These are phyloP conservation scores for Paracorniculantispora psalliotae DNA, from an alignment of 2,329 filamentous ascomycete species.

Conservation along the genomic window DNA sequence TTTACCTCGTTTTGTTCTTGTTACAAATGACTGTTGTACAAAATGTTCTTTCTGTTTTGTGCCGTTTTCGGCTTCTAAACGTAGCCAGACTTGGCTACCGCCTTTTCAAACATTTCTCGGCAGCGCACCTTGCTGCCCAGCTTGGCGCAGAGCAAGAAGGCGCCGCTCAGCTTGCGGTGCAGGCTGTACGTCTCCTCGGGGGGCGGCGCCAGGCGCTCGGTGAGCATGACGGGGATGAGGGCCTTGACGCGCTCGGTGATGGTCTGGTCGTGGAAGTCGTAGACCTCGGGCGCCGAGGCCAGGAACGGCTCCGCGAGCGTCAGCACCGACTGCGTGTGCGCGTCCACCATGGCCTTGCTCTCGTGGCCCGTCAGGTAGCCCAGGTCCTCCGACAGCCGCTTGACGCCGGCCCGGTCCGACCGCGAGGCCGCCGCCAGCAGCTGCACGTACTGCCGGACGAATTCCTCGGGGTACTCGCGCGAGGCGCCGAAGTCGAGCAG, in stretches of 20 bases:
- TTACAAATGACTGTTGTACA: constrained; percentile 1
- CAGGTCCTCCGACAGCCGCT: constrained; percentile 65
- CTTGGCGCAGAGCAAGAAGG: constrained; percentile 85
- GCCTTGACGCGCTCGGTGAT: constrained; percentile 89
- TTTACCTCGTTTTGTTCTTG: neutral
- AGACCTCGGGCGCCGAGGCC: constrained; percentile 68
- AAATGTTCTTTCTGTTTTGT: neutral
- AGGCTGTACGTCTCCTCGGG: constrained; percentile 97
- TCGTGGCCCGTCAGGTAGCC: constrained; percentile 93
- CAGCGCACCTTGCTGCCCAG: constrained; percentile 80
- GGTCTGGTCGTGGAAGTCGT: constrained; percentile 91
- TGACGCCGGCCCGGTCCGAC: constrained; percentile 59
- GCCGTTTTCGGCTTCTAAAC: constrained; percentile 7
- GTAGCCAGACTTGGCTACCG: constrained; percentile 35
- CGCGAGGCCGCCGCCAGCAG: constrained; percentile 76
- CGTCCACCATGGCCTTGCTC: constrained; percentile 78
- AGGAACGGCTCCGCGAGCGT: constrained; percentile 91
- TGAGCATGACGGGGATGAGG: constrained; percentile 89
- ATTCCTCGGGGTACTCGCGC: constrained; percentile 74
- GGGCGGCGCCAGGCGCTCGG: constrained; percentile 80
- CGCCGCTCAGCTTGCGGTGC: constrained; percentile 91
- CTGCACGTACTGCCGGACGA: constrained; percentile 73
- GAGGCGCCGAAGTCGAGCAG: constrained; percentile 94
- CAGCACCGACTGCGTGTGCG: constrained; percentile 81
- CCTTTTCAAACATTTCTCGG: constrained; percentile 69